Conservation (phyloP, 192 early-diverging fungal species). For the Coemansia sp. region DNA sequence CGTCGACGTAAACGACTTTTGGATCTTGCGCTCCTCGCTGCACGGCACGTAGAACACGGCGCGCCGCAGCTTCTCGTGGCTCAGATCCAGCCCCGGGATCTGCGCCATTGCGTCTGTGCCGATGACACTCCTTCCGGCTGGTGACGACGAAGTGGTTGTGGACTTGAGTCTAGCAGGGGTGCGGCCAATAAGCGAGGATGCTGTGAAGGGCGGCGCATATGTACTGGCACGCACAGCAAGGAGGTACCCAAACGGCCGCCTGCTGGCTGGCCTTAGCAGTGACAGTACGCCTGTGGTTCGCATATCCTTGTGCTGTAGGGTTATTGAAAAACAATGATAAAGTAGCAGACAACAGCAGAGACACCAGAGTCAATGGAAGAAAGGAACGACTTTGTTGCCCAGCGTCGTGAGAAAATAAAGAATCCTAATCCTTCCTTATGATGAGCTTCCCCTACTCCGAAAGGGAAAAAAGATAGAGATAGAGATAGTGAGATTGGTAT, state of each 20-base stretch:
- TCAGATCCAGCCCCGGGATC: conserved; percentile 32
- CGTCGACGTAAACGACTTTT: conserved; percentile 63
- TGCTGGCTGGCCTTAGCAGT: background rate
- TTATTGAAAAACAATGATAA: too few relatives aligned
- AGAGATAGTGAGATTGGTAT: too few relatives aligned
- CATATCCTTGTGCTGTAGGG: background rate
- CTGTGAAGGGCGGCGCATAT: background rate
- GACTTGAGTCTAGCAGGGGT: conserved; percentile 1
- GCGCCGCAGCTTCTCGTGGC: conserved; percentile 29
- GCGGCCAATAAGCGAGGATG: background rate
- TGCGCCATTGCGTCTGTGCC: conserved; percentile 11
- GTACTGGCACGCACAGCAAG: background rate
- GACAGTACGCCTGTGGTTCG: background rate
- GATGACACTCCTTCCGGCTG: background rate
- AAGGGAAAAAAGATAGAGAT: too few relatives aligned
- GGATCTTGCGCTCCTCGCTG: conserved; percentile 87
- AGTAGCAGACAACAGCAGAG: too few relatives aligned
- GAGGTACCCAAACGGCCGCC: background rate
- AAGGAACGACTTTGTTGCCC: too few relatives aligned
- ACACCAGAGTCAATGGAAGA: too few relatives aligned
- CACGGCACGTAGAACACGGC: conserved; percentile 66
- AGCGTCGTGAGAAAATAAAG: too few relatives aligned
- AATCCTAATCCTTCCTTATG: too few relatives aligned
- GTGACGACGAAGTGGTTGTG: background rate
- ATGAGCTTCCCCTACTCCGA: too few relatives aligned